These are phyloP conservation scores for Ceraceosorus guamensis DNA, from an alignment of 1,284 basidiomycete species.

Conservation along the genomic window DNA sequence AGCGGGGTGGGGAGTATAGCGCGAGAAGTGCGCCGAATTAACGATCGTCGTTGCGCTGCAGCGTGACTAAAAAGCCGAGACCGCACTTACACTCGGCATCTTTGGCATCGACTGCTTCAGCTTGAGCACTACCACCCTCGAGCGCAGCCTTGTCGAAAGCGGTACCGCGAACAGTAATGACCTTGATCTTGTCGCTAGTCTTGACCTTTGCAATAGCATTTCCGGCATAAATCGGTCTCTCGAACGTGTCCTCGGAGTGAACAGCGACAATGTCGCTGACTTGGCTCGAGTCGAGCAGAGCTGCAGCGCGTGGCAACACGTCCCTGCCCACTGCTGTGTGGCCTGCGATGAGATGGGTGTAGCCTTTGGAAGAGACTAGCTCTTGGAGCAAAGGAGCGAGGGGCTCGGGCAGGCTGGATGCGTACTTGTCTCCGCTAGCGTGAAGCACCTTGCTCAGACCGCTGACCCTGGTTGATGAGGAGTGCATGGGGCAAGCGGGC, in stretches of 20 bases:
- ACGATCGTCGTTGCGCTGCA: too few relatives aligned
- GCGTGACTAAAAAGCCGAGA: too few relatives aligned
- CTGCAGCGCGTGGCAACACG: constrained; percentile 76
- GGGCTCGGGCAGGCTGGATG: constrained; percentile 45
- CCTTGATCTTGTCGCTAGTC: constrained; percentile 72
- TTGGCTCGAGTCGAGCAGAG: constrained; percentile 61
- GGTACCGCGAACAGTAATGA: constrained; percentile 93
- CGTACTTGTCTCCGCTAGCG: constrained; percentile 53
- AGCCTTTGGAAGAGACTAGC: constrained; percentile 52
- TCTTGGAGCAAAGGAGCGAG: constrained; percentile 55
- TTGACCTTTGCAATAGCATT: constrained; percentile 92
- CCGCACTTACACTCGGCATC: too few relatives aligned
- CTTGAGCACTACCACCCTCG: constrained; percentile 55
- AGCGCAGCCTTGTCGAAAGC: constrained; percentile 66
- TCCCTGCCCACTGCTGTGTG: constrained; percentile 69
- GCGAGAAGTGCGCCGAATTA: too few relatives aligned
- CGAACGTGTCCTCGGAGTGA: constrained; percentile 70
- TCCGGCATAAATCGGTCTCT: constrained; percentile 93
- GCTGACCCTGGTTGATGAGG: constrained; percentile 54
- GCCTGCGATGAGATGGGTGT: constrained; percentile 80
- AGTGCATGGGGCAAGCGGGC: background rate
- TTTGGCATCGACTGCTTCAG: constrained; percentile 56
- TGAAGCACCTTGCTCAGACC: constrained; percentile 53
- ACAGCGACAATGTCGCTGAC: constrained; percentile 89
- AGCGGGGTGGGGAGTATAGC: too few relatives aligned